These are phyloP conservation scores for Mycosarcoma mackinlayi DNA, from an alignment of 1,284 basidiomycete genomes.

Conservation along the genomic window DNA sequence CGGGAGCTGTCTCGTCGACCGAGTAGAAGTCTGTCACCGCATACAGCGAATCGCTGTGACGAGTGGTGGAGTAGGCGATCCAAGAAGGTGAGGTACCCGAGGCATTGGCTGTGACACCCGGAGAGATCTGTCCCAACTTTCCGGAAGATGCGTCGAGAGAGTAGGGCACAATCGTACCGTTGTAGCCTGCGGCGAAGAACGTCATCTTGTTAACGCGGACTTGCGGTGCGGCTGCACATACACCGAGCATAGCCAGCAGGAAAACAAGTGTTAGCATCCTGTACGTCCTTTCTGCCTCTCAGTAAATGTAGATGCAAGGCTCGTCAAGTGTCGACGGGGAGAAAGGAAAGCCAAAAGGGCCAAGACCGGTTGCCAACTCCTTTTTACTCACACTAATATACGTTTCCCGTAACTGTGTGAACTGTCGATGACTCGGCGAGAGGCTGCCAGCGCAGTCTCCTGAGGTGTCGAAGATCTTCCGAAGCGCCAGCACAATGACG, in stretches of 20 bases:
- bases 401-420: no score
- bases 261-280: slow-evolving; percentile 1
- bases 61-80: slow-evolving; percentile 17
- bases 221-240: not conserved
- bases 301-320: no score
- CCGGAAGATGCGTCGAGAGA: slow-evolving; percentile 3
- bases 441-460: no score
- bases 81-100: slow-evolving; percentile 29
- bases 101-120: slow-evolving; percentile 16
- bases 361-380: no score
- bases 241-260: not conserved
- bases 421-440: no score
- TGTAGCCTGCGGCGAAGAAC: slow-evolving; percentile 35
- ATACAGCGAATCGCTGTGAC: not conserved
- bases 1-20: slow-evolving; percentile 25
- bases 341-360: no score
- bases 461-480: no score
- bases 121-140: slow-evolving; percentile 3
- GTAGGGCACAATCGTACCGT: slow-evolving; percentile 37
- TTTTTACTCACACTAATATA: no score
- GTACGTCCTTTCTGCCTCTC: no score
- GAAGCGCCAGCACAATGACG: no score
- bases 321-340: no score
- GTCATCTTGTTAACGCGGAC: slow-evolving; percentile 11
- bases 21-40: slow-evolving; percentile 20